phyloP scores from a whole-genome alignment of 768 basidiomycete genomes.

The Cystobasidium ongulense region DNA sequence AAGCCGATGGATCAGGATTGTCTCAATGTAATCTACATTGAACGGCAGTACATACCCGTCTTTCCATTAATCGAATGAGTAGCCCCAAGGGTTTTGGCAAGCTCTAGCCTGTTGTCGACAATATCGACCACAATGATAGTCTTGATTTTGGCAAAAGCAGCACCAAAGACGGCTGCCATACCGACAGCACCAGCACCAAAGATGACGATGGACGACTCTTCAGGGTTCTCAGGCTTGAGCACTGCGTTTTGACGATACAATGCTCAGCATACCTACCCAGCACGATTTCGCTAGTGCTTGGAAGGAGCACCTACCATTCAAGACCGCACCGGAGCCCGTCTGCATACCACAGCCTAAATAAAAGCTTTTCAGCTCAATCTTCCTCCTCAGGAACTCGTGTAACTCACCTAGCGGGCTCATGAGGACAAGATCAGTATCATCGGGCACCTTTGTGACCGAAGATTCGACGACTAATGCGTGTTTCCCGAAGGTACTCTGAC shows the following conservation, averaged over 20 bases:
- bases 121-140: conserved; percentile 40
- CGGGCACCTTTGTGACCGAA: conserved; percentile 33
- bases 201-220: conserved; percentile 24
- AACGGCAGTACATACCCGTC: not conserved
- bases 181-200: conserved; percentile 40
- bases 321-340: conserved; percentile 36
- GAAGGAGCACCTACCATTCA: conserved; percentile 22
- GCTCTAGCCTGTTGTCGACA: conserved; percentile 23
- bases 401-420: conserved; percentile 32
- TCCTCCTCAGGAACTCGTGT: too few relatives aligned
- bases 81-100: conserved; percentile 38
- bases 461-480: conserved; percentile 37
- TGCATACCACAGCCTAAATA: conserved; percentile 36
- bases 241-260: not conserved
- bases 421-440: conserved; percentile 27
- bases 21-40: too few relatives aligned
- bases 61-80: conserved; percentile 34
- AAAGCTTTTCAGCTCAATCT: not conserved
- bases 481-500: conserved; percentile 36
- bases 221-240: conserved; percentile 12
- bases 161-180: conserved; percentile 37
- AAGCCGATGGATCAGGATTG: not conserved
- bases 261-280: not conserved
- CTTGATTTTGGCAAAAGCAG: conserved; percentile 25
- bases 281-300: too few relatives aligned